These are phyloP conservation scores for Beauveria rudraprayagi DNA, from an alignment of 2,329 filamentous ascomycete genomes.

Conservation along the genomic window DNA sequence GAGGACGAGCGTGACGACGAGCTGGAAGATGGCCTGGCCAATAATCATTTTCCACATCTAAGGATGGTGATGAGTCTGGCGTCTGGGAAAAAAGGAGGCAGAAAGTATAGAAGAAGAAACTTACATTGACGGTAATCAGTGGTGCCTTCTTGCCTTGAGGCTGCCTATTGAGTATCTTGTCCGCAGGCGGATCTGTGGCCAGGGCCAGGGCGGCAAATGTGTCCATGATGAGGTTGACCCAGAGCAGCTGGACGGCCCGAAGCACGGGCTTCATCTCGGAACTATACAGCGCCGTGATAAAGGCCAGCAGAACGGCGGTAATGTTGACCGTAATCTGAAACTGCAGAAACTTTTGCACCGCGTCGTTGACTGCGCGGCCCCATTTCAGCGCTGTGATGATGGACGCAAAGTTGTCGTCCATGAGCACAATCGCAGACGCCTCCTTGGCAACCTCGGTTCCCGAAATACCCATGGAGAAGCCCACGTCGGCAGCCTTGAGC, in stretches of 20 bases:
- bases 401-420: slow-evolving; percentile 53
- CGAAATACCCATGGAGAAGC: slow-evolving; percentile 54
- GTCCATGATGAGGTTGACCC: slow-evolving; percentile 59
- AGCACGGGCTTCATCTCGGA: slow-evolving; percentile 44
- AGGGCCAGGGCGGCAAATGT: slow-evolving; percentile 60
- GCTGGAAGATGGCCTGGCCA: slow-evolving; percentile 53
- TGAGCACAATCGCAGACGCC: slow-evolving; percentile 52
- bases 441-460: slow-evolving; percentile 57
- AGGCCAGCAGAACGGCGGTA: slow-evolving; percentile 51
- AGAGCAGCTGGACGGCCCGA: slow-evolving; percentile 52
- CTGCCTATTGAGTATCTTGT: slow-evolving; percentile 46
- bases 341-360: slow-evolving; percentile 57
- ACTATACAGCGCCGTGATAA: slow-evolving; percentile 48
- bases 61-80: background rate
- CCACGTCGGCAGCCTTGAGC: slow-evolving; percentile 53
- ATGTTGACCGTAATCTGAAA: slow-evolving; percentile 58
- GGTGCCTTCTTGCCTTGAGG: slow-evolving; percentile 57
- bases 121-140: slow-evolving; percentile 54
- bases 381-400: slow-evolving; percentile 55
- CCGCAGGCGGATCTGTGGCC: slow-evolving; percentile 54
- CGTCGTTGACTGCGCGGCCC: slow-evolving; percentile 56
- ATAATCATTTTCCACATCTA: slow-evolving; percentile 60
- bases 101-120: background rate
- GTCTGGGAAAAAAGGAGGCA: background rate
- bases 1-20: slow-evolving; percentile 49